Conservation (phyloP, 1,284 basidiomycete species). For the Cutaneotrichosporon sp. region DNA sequence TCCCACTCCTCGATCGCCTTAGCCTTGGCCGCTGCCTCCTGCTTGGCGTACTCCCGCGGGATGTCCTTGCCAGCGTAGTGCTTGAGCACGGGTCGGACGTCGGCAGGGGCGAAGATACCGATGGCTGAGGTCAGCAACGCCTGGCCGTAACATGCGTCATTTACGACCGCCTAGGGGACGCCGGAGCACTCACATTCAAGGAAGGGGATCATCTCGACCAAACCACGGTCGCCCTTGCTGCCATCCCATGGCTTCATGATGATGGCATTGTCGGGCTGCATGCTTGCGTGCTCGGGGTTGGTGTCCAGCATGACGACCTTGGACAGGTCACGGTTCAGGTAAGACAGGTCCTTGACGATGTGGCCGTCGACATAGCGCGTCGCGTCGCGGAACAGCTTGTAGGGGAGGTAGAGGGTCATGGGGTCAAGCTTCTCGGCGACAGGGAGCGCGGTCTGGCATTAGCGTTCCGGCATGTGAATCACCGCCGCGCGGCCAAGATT, state of each 20-base stretch:
- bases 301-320: conserved; percentile 90
- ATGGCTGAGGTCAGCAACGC: conserved; percentile 62
- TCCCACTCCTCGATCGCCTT: conserved; percentile 79
- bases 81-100: conserved; percentile 80
- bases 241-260: conserved; percentile 85
- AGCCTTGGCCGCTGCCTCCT: conserved; percentile 73
- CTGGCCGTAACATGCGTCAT: too few relatives aligned
- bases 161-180: too few relatives aligned
- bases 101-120: conserved; percentile 74
- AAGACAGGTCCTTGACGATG: conserved; percentile 83
- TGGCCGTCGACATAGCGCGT: conserved; percentile 72
- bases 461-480: too few relatives aligned
- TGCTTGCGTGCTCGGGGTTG: conserved; percentile 65
- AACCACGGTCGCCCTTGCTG: conserved; percentile 67
- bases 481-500: too few relatives aligned
- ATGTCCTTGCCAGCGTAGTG: conserved; percentile 85
- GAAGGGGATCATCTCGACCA: conserved; percentile 91
- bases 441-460: conserved; percentile 72
- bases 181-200: conserved; percentile 73
- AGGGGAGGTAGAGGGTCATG: conserved; percentile 81
- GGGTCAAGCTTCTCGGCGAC: conserved; percentile 92
- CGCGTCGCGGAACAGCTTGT: conserved; percentile 85
- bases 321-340: conserved; percentile 85
- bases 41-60: conserved; percentile 79
- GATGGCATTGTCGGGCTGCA: conserved; percentile 88